Evolutionary conservation across 495 filamentous ascomycete genomes (phyloP).

Genomic region (Penicillium longicatenatum): DNA sequence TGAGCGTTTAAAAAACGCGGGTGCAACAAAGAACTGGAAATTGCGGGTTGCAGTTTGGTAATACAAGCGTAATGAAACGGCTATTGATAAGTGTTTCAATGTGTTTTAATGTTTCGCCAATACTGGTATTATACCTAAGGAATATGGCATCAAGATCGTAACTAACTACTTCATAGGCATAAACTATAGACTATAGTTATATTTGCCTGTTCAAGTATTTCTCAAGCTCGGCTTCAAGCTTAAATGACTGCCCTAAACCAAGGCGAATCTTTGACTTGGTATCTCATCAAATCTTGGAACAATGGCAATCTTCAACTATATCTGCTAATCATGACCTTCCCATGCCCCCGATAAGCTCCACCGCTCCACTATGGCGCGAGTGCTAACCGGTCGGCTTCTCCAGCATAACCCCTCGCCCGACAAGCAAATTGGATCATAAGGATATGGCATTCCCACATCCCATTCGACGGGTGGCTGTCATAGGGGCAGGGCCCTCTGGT

Average conservation of each 20-base stretch:
- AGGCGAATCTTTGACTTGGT: too few species aligned
- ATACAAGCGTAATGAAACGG: conserved; percentile 20
- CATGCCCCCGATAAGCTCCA: conserved; percentile 2
- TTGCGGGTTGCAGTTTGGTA: conserved; percentile 16
- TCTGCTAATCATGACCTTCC: neutral
- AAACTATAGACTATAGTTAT: too few species aligned
- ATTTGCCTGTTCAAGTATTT: neutral
- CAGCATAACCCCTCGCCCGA: conserved; percentile 6
- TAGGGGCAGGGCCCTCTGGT: conserved; percentile 50
- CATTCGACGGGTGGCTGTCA: conserved; percentile 43
- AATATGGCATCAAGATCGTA: neutral
- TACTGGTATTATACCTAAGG: neutral
- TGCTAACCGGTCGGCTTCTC: conserved; percentile 9
- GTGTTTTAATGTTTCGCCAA: neutral
- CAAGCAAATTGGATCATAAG: neutral
- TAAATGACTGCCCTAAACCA: too few species aligned
- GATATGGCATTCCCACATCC: conserved; percentile 28
- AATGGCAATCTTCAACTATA: neutral
- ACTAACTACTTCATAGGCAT: too few species aligned
- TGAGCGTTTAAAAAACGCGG: conserved; percentile 6
- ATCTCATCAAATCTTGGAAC: neutral
- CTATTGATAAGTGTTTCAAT: neutral
- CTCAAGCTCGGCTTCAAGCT: neutral
- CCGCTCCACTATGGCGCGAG: conserved; percentile 28
- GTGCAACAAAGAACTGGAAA: neutral